phyloP scores from a whole-genome alignment of 1,284 basidiomycete genomes.

The Cryptococcus sp. region DNA sequence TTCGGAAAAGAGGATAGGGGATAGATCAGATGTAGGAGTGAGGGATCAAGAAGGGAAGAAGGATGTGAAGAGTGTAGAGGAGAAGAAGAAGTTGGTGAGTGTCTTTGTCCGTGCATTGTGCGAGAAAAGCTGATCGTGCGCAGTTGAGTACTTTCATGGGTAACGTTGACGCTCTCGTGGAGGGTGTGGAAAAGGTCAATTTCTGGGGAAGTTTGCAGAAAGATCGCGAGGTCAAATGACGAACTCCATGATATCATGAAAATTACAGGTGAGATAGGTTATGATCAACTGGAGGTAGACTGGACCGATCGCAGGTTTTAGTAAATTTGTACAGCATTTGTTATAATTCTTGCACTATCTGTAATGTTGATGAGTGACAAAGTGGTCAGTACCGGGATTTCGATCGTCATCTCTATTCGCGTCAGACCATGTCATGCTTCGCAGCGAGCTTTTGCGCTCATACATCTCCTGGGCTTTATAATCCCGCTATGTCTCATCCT shows the following conservation, averaged over 20 bases:
- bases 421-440: too few relatives aligned
- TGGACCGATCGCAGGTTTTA: too few relatives aligned
- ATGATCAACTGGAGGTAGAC: background rate
- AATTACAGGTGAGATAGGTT: background rate
- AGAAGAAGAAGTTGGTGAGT: slow-evolving; percentile 67
- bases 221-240: background rate
- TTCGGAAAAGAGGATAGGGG: background rate
- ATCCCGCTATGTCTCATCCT: too few relatives aligned
- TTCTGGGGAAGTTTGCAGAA: slow-evolving; percentile 59
- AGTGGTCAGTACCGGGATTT: too few relatives aligned
- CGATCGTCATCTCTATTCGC: too few relatives aligned
- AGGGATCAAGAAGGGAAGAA: background rate
- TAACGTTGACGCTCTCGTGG: slow-evolving; percentile 80
- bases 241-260: too few relatives aligned
- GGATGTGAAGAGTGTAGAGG: slow-evolving; percentile 56
- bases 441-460: too few relatives aligned
- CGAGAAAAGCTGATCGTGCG: background rate
- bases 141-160: slow-evolving; percentile 69
- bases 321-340: too few relatives aligned
- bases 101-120: background rate
- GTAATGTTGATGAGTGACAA: too few relatives aligned
- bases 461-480: too few relatives aligned
- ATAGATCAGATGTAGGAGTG: background rate
- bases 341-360: too few relatives aligned
- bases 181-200: slow-evolving; percentile 73